phyloP scores from a whole-genome alignment of 192 early-diverging fungal genomes.

The Coemansia sp. region DNA sequence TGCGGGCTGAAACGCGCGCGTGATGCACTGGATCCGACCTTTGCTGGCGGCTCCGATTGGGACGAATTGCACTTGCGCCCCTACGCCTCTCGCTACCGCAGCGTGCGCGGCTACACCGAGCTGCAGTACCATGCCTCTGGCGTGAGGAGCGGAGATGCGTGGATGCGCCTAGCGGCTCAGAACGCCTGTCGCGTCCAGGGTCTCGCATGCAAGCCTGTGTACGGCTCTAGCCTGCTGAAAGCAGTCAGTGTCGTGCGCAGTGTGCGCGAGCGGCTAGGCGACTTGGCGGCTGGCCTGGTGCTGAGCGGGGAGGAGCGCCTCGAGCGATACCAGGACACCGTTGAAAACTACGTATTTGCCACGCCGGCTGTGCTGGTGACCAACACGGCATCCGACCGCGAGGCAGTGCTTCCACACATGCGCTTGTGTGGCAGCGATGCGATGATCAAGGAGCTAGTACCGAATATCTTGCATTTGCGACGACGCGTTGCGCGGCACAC shows the following conservation, averaged over 20 bases:
- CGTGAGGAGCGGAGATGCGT: slow-evolving; percentile 12
- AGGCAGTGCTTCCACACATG: slow-evolving; percentile 31
- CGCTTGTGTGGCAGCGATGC: background rate
- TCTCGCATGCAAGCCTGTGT: slow-evolving; percentile 10
- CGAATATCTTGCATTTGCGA: slow-evolving; percentile 26
- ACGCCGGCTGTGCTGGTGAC: slow-evolving; percentile 37
- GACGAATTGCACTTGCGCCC: slow-evolving; percentile 35
- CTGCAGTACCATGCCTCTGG: background rate
- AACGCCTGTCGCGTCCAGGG: slow-evolving; percentile 23
- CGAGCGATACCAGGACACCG: slow-evolving; percentile 1
- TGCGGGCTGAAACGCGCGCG: slow-evolving; percentile 11
- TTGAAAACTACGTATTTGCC: slow-evolving; percentile 38
- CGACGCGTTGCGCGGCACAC: slow-evolving; percentile 29
- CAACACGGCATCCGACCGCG: slow-evolving; percentile 14
- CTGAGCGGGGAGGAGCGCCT: slow-evolving; percentile 48
- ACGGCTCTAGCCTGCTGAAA: slow-evolving; percentile 15
- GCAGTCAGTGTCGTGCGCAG: slow-evolving; percentile 5
- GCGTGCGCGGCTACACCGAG: background rate
- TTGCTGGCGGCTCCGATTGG: slow-evolving; percentile 16
- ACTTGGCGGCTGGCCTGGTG: slow-evolving; percentile 60
- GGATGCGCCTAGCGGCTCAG: slow-evolving; percentile 23
- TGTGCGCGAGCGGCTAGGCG: slow-evolving; percentile 6
- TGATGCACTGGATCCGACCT: slow-evolving; percentile 10
- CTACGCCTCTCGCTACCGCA: background rate
- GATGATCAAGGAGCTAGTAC: slow-evolving; percentile 15